These are phyloP conservation scores for Ambrosia artemisiifolia DNA, from an alignment of 129 eudicot species.

Conservation along the genomic window DNA sequence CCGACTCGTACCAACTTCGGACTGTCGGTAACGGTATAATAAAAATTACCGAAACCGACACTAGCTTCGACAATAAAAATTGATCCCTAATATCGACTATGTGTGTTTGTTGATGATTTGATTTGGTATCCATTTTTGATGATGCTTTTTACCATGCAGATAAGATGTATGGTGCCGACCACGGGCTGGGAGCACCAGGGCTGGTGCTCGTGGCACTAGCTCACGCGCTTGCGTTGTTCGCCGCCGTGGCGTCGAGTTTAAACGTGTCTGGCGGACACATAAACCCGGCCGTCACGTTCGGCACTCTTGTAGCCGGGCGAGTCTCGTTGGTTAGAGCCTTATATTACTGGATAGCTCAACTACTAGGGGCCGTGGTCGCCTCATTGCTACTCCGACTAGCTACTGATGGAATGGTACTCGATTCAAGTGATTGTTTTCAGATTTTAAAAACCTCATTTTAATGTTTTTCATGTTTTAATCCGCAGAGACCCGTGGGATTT, in stretches of 20 bases:
- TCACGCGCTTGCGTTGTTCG: constrained; percentile 63
- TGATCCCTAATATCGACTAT: no score
- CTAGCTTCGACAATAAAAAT: no score
- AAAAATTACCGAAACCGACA: no score
- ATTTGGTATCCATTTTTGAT: background rate
- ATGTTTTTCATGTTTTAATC: background rate
- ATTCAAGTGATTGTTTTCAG: background rate
- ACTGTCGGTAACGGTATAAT: no score
- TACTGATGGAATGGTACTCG: constrained; percentile 73
- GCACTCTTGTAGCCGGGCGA: constrained; percentile 74
- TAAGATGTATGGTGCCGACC: constrained; percentile 42
- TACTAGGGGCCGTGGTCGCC: constrained; percentile 76
- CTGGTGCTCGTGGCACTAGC: constrained; percentile 68
- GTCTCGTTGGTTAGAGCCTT: constrained; percentile 70
- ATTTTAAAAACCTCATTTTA: background rate
- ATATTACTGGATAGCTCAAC: constrained; percentile 81
- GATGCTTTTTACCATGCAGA: constrained; percentile 33
- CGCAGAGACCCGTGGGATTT: constrained; percentile 63
- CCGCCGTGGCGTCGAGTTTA: constrained; percentile 76
- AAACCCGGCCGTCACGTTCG: constrained; percentile 89
- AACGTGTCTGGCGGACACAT: constrained; percentile 89
- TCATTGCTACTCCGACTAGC: constrained; percentile 54
- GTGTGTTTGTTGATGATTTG: background rate
- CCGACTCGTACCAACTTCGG: no score
- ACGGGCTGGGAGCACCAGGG: constrained; percentile 41